Base-by-base conservation (phyloP, 495 filamentous ascomycete species). In the Hapsidospora chrysogenum region DNA sequence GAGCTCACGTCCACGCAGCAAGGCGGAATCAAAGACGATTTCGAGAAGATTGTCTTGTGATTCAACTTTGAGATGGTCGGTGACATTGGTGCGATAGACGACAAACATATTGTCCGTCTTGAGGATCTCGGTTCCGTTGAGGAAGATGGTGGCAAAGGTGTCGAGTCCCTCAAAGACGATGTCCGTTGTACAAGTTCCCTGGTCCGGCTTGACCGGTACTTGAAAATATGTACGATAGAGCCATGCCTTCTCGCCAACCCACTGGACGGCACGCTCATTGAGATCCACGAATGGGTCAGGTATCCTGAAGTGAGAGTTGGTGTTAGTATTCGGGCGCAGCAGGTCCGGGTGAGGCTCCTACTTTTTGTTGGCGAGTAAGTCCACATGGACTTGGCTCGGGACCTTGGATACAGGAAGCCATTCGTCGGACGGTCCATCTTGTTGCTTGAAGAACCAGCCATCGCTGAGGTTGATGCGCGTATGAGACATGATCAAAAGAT, bases 111-210 rank as follows among this genome's bases (percentile, higher is more conserved):
- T 80, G 19, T 75, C 64, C 5, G 60, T 62, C 37, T 67, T 51
- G 3, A 83, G 49, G 13, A 85, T 68, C 4, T 54, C 43, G 11
- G 60, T 42, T 3, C 62, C 72, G 41, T 85, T 75, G 8, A 86
- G 56, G n/a, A 51, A 61, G 8, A 82, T 77, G 0, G 57, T 68
- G 3, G 76, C 74, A 56, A 72, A 80, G 0, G 78, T 85, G 42
- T 85, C 80, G 15, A 86, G 52, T 0, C 80, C 80, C 34, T 80
- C 72, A 41, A 85, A 83, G 2, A 70, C 68, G 17, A 86, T 46
- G 11, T 70, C 66, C 19, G 44, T 55, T 11, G 38, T 35, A 3
- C 38, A 41, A 11, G 34, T 27, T 5, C 11, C 29, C 2, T 29
- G 2, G 3, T 21, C 23, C 10, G 66, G 60, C 17, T 25, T 21